phyloP scores from a whole-genome alignment of 1,284 basidiomycete genomes.

The Leccinum insolens region DNA sequence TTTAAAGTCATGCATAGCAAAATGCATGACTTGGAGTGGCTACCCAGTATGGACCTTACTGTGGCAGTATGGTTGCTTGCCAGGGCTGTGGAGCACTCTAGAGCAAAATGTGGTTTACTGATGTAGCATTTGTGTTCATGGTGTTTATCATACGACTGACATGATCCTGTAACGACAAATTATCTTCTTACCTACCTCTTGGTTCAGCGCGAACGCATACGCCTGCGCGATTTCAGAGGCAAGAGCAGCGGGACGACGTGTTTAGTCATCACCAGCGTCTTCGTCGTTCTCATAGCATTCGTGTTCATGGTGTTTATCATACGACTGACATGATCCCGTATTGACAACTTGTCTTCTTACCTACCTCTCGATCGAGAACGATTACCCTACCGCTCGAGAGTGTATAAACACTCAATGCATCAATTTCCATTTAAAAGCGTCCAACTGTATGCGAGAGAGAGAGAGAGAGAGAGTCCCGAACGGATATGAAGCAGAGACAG shows the following conservation, averaged over 20 bases:
- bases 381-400: not conserved
- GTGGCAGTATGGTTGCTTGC: too few species aligned
- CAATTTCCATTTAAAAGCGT: not conserved
- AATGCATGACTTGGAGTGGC: too few species aligned
- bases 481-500: not conserved
- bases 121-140: conserved; percentile 72
- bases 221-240: conserved; percentile 63
- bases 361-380: not conserved
- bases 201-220: conserved; percentile 66
- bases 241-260: conserved; percentile 77
- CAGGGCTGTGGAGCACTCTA: too few species aligned
- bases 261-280: conserved; percentile 60
- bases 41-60: too few species aligned
- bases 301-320: conserved; percentile 75
- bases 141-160: conserved; percentile 74
- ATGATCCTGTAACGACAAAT: conserved; percentile 18
- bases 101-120: too few species aligned
- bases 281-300: conserved; percentile 65
- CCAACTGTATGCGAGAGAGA: not conserved
- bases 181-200: not conserved
- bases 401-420: not conserved
- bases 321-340: conserved; percentile 50
- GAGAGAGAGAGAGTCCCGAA: not conserved
- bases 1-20: too few species aligned
- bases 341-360: not conserved